Evolutionary conservation across 176 grass and related monocot species (phyloP).

Genomic region (Oryza meridionalis): DNA sequence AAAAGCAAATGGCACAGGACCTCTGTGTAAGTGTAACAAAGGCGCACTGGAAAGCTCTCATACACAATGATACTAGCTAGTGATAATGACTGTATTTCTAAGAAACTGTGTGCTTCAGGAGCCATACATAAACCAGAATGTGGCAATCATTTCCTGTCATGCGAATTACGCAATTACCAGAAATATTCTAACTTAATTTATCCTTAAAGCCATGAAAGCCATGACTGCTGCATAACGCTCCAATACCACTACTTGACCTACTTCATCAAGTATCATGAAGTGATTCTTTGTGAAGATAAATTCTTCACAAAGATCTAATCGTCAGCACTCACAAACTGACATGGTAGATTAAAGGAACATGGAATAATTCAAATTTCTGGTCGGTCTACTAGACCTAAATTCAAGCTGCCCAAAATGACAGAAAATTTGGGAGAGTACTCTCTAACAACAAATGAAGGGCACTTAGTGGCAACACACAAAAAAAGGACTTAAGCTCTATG

Average conservation of each 20-base stretch:
- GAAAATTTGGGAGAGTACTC: background rate
- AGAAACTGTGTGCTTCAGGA: constrained; percentile 4
- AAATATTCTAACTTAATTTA: constrained; percentile 1
- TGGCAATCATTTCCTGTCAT: background rate
- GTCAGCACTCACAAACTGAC: background rate
- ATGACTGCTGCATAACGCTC: background rate
- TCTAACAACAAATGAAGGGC: constrained; percentile 12
- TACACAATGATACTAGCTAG: background rate
- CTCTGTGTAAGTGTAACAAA: constrained; percentile 16
- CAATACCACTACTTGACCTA: background rate
- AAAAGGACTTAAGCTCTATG: background rate
- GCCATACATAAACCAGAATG: constrained; percentile 15
- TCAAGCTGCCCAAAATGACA: background rate
- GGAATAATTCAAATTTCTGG: constrained; percentile 1
- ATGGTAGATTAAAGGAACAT: constrained; percentile 12
- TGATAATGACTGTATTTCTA: constrained; percentile 11
- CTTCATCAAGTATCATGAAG: no score
- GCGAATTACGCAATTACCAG: constrained; percentile 10
- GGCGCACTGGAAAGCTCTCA: background rate
- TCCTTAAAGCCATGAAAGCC: background rate
- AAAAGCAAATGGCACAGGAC: constrained; percentile 4
- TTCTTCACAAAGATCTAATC: background rate
- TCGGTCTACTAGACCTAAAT: background rate
- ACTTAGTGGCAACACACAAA: constrained; percentile 8
- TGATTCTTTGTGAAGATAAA: no score